phyloP scores from a whole-genome alignment of 2,329 filamentous ascomycete species.

The Penicillium sp. region DNA sequence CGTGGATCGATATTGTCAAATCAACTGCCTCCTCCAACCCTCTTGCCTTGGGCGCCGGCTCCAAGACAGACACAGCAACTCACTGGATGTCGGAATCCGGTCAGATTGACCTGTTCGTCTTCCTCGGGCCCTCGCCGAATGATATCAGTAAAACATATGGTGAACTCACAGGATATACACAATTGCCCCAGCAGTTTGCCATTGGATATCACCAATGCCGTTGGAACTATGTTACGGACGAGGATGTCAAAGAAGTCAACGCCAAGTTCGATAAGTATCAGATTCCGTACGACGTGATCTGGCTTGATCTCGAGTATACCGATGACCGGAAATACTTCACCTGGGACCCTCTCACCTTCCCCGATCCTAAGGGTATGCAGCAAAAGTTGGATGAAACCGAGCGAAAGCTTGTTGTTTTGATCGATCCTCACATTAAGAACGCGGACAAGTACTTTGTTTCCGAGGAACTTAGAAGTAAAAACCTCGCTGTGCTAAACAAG shows the following conservation, averaged over 20 bases:
- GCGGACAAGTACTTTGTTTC: constrained; percentile 65
- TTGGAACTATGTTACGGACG: constrained; percentile 97
- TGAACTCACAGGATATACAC: constrained; percentile 82
- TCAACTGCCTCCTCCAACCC: constrained; percentile 64
- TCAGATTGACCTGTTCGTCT: constrained; percentile 83
- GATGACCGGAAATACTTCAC: constrained; percentile 98
- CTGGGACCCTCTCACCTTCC: constrained; percentile 83
- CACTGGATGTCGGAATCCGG: constrained; percentile 96
- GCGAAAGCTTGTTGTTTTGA: constrained; percentile 85
- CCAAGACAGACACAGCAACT: constrained; percentile 70
- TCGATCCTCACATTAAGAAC: constrained; percentile 98
- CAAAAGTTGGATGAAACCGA: constrained; percentile 76
- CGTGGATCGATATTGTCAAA: constrained; percentile 93
- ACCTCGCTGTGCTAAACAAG: constrained; percentile 80
- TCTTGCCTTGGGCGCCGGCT: constrained; percentile 59
- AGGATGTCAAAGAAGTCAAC: constrained; percentile 94
- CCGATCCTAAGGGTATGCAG: constrained; percentile 76
- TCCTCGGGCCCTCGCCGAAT: constrained; percentile 77
- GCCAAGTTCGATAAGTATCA: constrained; percentile 89
- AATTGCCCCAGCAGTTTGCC: constrained; percentile 83
- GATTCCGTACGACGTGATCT: constrained; percentile 97
- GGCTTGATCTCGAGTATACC: constrained; percentile 96
- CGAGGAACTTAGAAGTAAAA: constrained; percentile 73
- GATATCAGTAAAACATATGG: constrained; percentile 75
- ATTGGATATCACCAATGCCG: constrained; percentile 94